phyloP scores from a whole-genome alignment of 768 basidiomycete species.

The Boletus vinaceobasis region DNA sequence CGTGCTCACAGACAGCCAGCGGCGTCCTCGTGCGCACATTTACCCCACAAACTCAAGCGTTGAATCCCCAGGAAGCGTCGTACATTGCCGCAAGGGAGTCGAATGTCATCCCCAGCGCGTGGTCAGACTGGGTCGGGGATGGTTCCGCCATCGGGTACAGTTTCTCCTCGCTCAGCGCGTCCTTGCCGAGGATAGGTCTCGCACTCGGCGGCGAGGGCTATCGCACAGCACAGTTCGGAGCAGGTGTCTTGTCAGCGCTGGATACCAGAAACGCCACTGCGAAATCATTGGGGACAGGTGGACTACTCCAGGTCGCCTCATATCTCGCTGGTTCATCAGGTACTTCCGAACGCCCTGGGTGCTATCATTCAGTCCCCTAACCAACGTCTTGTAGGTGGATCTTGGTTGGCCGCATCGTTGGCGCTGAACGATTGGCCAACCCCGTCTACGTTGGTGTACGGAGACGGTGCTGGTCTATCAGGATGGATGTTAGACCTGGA shows the following conservation, averaged over 20 bases:
- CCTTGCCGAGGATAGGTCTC: constrained; percentile 54
- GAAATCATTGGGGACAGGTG: constrained; percentile 58
- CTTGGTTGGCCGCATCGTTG: constrained; percentile 66
- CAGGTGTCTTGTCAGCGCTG: constrained; percentile 53
- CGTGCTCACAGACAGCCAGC: constrained; percentile 48
- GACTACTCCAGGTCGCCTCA: constrained; percentile 65
- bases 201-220: constrained; percentile 72
- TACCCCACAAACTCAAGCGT: constrained; percentile 46
- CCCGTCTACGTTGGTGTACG: constrained; percentile 56
- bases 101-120: constrained; percentile 43
- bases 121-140: constrained; percentile 59
- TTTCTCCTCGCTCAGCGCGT: constrained; percentile 37
- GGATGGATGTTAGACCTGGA: constrained; percentile 60
- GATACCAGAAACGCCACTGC: constrained; percentile 61
- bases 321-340: constrained; percentile 69
- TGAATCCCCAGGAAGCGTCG: constrained; percentile 46
- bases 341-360: constrained; percentile 22
- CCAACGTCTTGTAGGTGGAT: constrained; percentile 44
- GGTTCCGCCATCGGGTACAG: constrained; percentile 52
- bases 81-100: constrained; percentile 46
- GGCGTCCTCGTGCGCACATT: constrained; percentile 47
- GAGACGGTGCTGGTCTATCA: constrained; percentile 42
- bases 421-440: constrained; percentile 62
- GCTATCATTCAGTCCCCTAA: neutral
- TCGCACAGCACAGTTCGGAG: constrained; percentile 64